Percentiles rank a stretch among this genome's conserved stretches.
Conservation (phyloP, 164 flowering plant genomes). For the Warburgia ugandensis region DNA sequence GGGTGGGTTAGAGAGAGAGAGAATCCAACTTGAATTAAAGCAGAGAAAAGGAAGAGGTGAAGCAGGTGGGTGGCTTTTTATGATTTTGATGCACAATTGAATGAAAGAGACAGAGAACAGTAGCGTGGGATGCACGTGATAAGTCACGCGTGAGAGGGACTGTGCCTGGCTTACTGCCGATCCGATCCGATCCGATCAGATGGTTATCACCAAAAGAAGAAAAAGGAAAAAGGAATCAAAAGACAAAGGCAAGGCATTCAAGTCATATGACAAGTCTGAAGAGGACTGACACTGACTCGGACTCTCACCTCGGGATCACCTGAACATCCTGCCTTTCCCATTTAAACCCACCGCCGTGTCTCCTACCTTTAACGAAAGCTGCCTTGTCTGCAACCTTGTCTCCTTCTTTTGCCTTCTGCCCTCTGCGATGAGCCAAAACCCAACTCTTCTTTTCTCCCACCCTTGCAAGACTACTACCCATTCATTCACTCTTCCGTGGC, state of each 20-base stretch:
- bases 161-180: not conserved
- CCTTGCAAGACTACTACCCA: not conserved
- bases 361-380: conserved; percentile 7
- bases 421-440: conserved; percentile 1
- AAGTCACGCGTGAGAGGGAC: conserved; percentile 9
- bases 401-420: not conserved
- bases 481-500: no score
- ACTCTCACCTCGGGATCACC: not conserved
- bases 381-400: not conserved
- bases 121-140: conserved; percentile 3
- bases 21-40: not conserved
- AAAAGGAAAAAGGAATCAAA: not conserved
- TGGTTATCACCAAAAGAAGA: not conserved
- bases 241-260: not conserved
- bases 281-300: not conserved
- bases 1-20: not conserved
- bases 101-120: not conserved
- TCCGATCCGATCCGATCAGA: no score
- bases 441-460: not conserved
- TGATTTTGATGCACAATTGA: not conserved
- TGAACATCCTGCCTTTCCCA: not conserved
- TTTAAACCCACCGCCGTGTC: not conserved
- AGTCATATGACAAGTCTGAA: no score
- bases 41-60: not conserved
- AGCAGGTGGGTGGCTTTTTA: not conserved